These are phyloP conservation scores for Trichoderma sp. DNA, from an alignment of 2,329 filamentous ascomycete genomes.

Conservation along the genomic window DNA sequence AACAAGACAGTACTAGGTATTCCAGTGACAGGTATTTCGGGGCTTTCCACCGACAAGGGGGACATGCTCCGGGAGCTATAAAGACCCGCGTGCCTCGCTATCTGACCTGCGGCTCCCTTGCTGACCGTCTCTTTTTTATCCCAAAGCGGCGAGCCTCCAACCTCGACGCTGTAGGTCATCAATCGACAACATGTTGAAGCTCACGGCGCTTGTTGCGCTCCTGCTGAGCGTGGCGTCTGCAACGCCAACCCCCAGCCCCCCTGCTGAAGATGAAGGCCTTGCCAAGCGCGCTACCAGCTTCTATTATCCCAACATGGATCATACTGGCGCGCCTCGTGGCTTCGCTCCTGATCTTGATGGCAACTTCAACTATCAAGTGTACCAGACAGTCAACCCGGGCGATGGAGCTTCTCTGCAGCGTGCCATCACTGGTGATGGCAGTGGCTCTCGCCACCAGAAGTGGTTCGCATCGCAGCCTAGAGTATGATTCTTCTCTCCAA, in stretches of 20 bases:
- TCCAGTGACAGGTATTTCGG: background rate
- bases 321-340: constrained; percentile 40
- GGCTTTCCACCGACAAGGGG: background rate
- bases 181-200: constrained; percentile 28
- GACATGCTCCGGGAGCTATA: background rate
- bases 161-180: background rate
- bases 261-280: constrained; percentile 23
- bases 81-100: background rate
- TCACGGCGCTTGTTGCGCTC: constrained; percentile 26
- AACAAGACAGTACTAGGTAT: background rate
- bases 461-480: constrained; percentile 48
- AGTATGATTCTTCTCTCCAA: constrained; percentile 29
- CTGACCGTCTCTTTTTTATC: background rate
- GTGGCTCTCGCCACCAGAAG: constrained; percentile 37
- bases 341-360: constrained; percentile 45
- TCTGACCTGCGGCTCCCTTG: background rate
- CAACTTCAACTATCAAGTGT: constrained; percentile 43
- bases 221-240: constrained; percentile 29
- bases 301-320: constrained; percentile 49
- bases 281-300: constrained; percentile 35
- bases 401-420: constrained; percentile 42
- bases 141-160: background rate
- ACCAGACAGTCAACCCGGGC: constrained; percentile 41
- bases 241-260: constrained; percentile 21
- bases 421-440: constrained; percentile 43